Percentiles rank a stretch among this genome's conserved stretches.
phyloP scores from a whole-genome alignment of 805 yeast genomes.

The Candida mattraensis region DNA sequence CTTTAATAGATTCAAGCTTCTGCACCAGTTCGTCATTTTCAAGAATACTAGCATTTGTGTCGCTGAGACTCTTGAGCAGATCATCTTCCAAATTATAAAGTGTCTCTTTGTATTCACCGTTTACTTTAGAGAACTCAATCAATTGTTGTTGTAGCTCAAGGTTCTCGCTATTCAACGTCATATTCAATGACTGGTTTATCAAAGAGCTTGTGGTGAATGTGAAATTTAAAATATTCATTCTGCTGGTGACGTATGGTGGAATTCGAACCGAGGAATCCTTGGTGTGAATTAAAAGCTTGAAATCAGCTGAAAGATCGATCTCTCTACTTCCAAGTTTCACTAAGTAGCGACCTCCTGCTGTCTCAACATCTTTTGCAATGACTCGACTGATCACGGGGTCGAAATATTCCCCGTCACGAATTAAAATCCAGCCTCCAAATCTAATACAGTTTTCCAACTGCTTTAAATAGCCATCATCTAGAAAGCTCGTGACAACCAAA shows the following conservation, averaged over 20 bases:
- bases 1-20: constrained; percentile 64
- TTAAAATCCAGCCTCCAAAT: constrained; percentile 74
- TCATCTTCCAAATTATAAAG: constrained; percentile 57
- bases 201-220: constrained; percentile 68
- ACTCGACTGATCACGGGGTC: constrained; percentile 73
- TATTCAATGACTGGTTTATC: constrained; percentile 59
- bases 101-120: constrained; percentile 56
- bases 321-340: constrained; percentile 60
- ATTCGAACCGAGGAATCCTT: constrained; percentile 50
- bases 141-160: constrained; percentile 71
- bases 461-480: constrained; percentile 63
- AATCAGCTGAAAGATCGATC: constrained; percentile 66
- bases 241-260: constrained; percentile 56
- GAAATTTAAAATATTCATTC: constrained; percentile 68
- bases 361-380: constrained; percentile 56
- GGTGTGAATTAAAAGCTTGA: constrained; percentile 60
- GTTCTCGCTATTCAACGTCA: constrained; percentile 49
- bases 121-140: constrained; percentile 49
- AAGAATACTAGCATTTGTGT: constrained; percentile 58
- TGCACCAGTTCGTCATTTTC: constrained; percentile 63
- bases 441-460: constrained; percentile 77
- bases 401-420: constrained; percentile 77
- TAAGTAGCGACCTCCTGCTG: constrained; percentile 68
- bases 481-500: constrained; percentile 63
- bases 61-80: constrained; percentile 56